A percentile compares a stretch with the other conserved stretches of the same genome.
Evolutionary conservation across 1,284 basidiomycete genomes (phyloP).

Genomic region (Ceratobasidium theobromae): DNA sequence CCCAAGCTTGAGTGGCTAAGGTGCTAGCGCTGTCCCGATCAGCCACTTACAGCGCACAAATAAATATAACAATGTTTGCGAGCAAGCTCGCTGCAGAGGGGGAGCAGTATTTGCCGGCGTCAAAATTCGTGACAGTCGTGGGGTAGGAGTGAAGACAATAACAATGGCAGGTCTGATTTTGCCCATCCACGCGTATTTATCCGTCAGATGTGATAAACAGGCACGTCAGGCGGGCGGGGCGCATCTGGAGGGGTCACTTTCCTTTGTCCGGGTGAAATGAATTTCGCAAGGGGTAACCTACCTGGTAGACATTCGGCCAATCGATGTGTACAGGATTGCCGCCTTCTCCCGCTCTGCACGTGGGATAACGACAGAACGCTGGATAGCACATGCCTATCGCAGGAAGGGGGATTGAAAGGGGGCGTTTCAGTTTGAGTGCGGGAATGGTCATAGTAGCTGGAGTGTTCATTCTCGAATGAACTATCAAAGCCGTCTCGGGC

Average conservation of each 20-base stretch:
- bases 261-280: slow-evolving; percentile 20
- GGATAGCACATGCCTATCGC: slow-evolving; percentile 11
- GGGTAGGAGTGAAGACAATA: background rate
- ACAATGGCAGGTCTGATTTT: background rate
- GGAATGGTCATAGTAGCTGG: background rate
- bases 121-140: slow-evolving; percentile 1
- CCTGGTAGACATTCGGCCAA: background rate
- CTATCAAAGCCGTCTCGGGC: background rate
- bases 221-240: background rate
- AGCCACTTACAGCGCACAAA: background rate
- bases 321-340: slow-evolving; percentile 2
- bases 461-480: background rate
- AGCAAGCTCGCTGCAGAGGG: no score
- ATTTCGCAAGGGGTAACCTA: slow-evolving; percentile 13
- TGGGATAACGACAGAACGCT: background rate
- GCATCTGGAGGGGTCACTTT: slow-evolving; percentile 9
- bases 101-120: background rate
- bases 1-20: background rate
- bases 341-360: slow-evolving; percentile 5
- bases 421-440: slow-evolving; percentile 8
- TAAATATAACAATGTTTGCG: slow-evolving; percentile 20
- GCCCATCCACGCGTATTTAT: slow-evolving; percentile 29
- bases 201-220: background rate
- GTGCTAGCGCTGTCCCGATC: background rate
- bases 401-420: background rate